Percentiles rank a stretch among this genome's conserved stretches.
phyloP scores from a whole-genome alignment of 2,329 filamentous ascomycete genomes.

The Torrubiella hemipterigena region DNA sequence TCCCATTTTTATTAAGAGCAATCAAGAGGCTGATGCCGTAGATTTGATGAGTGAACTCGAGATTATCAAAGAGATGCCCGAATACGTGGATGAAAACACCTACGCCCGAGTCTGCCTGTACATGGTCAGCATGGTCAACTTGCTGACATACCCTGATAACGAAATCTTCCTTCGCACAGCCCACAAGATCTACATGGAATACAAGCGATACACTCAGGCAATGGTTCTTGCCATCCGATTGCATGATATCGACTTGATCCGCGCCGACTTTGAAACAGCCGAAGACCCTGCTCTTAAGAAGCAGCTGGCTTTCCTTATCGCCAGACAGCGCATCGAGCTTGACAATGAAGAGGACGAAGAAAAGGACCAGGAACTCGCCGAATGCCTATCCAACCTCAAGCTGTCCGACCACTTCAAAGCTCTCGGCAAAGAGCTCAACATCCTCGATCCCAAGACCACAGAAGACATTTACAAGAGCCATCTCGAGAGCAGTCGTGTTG shows the following conservation, averaged over 20 bases:
- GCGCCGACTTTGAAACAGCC: conserved; percentile 67
- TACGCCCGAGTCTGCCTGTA: conserved; percentile 90
- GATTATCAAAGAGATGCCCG: conserved; percentile 84
- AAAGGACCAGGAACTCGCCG: conserved; percentile 62
- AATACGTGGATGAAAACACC: conserved; percentile 87
- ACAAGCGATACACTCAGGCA: conserved; percentile 87
- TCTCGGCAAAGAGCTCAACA: conserved; percentile 89
- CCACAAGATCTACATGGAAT: conserved; percentile 85
- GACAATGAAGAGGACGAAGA: conserved; percentile 54
- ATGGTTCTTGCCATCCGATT: conserved; percentile 89
- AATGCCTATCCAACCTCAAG: conserved; percentile 79
- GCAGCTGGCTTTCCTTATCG: conserved; percentile 88
- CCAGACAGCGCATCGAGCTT: conserved; percentile 79
- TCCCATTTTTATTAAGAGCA: conserved; percentile 91
- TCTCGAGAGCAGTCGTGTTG: conserved; percentile 86
- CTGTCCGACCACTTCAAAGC: conserved; percentile 88
- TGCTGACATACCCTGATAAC: conserved; percentile 95
- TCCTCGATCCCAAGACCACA: conserved; percentile 89
- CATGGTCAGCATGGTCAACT: conserved; percentile 97
- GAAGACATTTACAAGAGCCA: conserved; percentile 99
- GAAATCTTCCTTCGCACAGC: conserved; percentile 88
- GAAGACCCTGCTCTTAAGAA: conserved; percentile 75
- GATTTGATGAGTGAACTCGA: conserved; percentile 95
- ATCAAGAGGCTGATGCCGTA: conserved; percentile 94
- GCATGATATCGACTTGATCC: conserved; percentile 76